Base-by-base conservation (phyloP, 2,329 filamentous ascomycete genomes). In the Grosmannia clavigera region DNA sequence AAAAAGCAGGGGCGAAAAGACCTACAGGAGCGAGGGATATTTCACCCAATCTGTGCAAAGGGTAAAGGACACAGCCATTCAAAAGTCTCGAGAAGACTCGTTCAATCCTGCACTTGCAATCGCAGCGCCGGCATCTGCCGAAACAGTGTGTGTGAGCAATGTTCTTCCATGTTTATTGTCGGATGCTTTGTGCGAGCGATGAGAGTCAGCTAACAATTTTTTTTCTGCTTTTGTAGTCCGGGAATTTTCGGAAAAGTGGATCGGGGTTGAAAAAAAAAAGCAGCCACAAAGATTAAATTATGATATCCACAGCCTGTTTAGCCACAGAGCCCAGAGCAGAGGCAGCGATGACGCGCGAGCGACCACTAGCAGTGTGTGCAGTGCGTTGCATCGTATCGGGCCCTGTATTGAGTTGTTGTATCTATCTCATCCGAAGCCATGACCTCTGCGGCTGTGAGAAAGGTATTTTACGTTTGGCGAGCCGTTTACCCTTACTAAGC, bases 21-120 rank as follows among this genome's bases (percentile, higher is more conserved):
- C 68, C 65, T 64, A 70, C 68, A 61, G 60, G 50, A 58, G 59
- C 61, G 61, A 65, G 65, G 65, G 65, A 68, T 66, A 65, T 66
- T 68, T 58, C 62, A 65, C 65, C 63, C 63, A 57, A 33, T 56
- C 27, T n/a, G 40, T 50, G 43, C 31, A 50, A 29, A 51, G 46
- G 31, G 38, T 50, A 58, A 46, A 58, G 61, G 53, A 52, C 51
- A 53, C 58, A 55, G 61, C 63, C 62, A 61, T 58, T 59, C 60
- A 65, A 52, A 52, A 11, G 29, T 25, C 58, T 12, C 29, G 6
- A 55, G 31, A 14, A 9, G 22, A 27, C n/a, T 14, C 22, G 3
- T 53, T 53, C 25, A 48, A 38, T 33, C 19, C 53, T 51, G 38
- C 35, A 40, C 48, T 9, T 11, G 46, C 31, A 22, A 33, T 16